phyloP scores from a whole-genome alignment of 108 stramenopile genomes.

The Fragilaria radians region DNA sequence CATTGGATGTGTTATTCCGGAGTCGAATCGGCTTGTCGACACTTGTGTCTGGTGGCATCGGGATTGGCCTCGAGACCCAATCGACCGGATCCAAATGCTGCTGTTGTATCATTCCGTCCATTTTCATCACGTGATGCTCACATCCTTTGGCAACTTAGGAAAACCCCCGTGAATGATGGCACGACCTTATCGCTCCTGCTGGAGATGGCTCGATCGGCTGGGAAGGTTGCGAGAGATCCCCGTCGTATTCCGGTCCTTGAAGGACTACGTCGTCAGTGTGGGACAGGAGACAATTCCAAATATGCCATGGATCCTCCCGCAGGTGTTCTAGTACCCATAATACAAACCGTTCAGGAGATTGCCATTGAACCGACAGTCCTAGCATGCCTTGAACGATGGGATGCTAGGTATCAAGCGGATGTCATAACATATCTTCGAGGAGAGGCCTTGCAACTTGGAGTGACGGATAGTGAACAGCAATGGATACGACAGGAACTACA shows the following conservation, averaged over 20 bases:
- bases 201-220: slow-evolving; percentile 56
- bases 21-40: slow-evolving; percentile 13
- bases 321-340: slow-evolving; percentile 10
- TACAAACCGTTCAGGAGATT: slow-evolving; percentile 30
- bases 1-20: slow-evolving; percentile 3
- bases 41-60: slow-evolving; percentile 44
- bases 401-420: slow-evolving; percentile 15
- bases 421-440: slow-evolving; percentile 23
- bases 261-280: slow-evolving; percentile 38
- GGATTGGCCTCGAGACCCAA: slow-evolving; percentile 55
- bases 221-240: slow-evolving; percentile 65
- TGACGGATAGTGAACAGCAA: slow-evolving; percentile 10
- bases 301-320: slow-evolving; percentile 18
- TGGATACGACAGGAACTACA: slow-evolving; percentile 36
- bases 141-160: slow-evolving; percentile 70
- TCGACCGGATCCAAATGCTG: slow-evolving; percentile 59
- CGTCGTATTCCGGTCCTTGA: slow-evolving; percentile 37
- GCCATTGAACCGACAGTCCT: slow-evolving; percentile 39
- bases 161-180: slow-evolving; percentile 42
- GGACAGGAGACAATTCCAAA: slow-evolving; percentile 44
- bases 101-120: slow-evolving; percentile 62
- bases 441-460: slow-evolving; percentile 1
- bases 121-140: slow-evolving; percentile 79
- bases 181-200: slow-evolving; percentile 18
- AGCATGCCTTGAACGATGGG: slow-evolving; percentile 22